A percentile compares a stretch with the other conserved stretches of the same genome.
Evolutionary conservation across 148 eudicot species (phyloP).

Genomic region (Silene latifolia): DNA sequence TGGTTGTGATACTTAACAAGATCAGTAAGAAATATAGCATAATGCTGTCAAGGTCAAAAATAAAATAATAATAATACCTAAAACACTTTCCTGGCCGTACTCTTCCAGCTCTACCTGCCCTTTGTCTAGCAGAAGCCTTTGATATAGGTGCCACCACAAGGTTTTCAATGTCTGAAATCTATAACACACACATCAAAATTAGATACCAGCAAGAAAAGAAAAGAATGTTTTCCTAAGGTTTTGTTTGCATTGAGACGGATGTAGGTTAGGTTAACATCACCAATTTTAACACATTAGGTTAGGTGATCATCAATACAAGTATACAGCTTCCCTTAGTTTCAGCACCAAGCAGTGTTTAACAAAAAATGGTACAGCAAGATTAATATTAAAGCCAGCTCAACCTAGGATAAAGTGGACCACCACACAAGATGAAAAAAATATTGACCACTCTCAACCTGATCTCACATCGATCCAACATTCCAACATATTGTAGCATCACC

Average conservation of each 20-base stretch:
- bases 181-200: constrained; percentile 17
- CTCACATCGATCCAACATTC: neutral
- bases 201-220: constrained; percentile 13
- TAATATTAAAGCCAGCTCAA: neutral
- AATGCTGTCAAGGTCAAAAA: neutral
- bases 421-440: neutral
- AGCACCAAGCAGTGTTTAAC: neutral
- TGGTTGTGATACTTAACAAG: neutral
- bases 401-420: neutral
- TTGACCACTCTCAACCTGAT: neutral
- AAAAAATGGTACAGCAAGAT: neutral
- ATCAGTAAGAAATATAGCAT: neutral
- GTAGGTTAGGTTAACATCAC: neutral
- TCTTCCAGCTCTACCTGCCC: constrained; percentile 99
- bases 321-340: neutral
- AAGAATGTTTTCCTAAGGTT: constrained; percentile 2
- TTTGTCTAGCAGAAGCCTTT: constrained; percentile 95
- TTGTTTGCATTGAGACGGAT: neutral
- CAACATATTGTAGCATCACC: neutral
- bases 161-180: constrained; percentile 89
- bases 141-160: constrained; percentile 93
- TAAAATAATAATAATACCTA: constrained; percentile 40
- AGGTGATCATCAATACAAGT: neutral
- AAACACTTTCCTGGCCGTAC: constrained; percentile 95
- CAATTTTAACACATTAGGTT: neutral